Percentiles rank a stretch among this genome's conserved stretches.
Conservation (phyloP, 805 yeast genomes). For the Vanderwaltozyma yarrowii region DNA sequence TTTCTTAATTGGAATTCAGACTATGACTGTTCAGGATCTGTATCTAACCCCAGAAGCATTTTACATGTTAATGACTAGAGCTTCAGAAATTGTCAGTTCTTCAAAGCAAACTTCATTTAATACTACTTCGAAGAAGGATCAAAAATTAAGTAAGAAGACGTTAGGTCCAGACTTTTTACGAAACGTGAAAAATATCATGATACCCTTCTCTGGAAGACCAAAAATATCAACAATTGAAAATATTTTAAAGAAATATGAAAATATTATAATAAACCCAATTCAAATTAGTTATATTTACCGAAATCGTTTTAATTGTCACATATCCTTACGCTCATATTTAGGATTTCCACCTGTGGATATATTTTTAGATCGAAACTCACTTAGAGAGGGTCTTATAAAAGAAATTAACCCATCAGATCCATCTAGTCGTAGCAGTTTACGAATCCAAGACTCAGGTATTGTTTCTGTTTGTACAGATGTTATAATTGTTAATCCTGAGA, state of each 20-base stretch:
- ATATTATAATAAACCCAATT: slow-evolving; percentile 53
- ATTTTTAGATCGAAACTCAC: slow-evolving; percentile 76
- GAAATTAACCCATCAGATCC: slow-evolving; percentile 50
- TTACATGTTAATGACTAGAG: slow-evolving; percentile 57
- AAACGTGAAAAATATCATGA: slow-evolving; percentile 70
- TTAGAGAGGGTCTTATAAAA: slow-evolving; percentile 81
- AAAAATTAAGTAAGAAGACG: slow-evolving; percentile 8
- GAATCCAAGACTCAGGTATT: slow-evolving; percentile 89
- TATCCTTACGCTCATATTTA: slow-evolving; percentile 70
- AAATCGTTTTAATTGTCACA: slow-evolving; percentile 71
- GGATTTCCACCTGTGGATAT: slow-evolving; percentile 81
- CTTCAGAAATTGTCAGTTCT: slow-evolving; percentile 36
- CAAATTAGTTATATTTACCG: slow-evolving; percentile 70
- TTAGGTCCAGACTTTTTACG: slow-evolving; percentile 32
- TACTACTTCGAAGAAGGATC: slow-evolving; percentile 1
- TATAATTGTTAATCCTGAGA: slow-evolving; percentile 93
- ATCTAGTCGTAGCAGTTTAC: slow-evolving; percentile 37
- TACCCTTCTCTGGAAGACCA: slow-evolving; percentile 70
- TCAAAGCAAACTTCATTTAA: not conserved
- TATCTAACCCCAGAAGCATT: slow-evolving; percentile 80
- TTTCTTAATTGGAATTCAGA: slow-evolving; percentile 59
- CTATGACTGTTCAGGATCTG: slow-evolving; percentile 75
- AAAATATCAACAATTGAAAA: slow-evolving; percentile 46
- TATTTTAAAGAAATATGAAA: slow-evolving; percentile 51
- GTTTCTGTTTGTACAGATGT: slow-evolving; percentile 92